Evolutionary conservation across 768 basidiomycete species (phyloP).

Genomic region (Mycena leptocephala): DNA sequence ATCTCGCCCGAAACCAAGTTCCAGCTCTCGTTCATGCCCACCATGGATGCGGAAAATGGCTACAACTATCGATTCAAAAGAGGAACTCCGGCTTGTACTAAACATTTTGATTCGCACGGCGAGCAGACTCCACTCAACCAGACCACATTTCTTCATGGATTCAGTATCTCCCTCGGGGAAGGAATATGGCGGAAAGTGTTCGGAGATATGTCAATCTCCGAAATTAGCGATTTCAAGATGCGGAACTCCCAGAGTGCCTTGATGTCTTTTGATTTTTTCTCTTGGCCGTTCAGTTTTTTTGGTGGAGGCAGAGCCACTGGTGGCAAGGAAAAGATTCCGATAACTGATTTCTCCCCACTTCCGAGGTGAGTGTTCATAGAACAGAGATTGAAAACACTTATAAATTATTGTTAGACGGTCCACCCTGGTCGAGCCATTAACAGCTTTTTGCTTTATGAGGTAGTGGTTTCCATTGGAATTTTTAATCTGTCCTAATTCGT

Average conservation of each 20-base stretch:
- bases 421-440: constrained; percentile 18
- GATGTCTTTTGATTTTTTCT: neutral
- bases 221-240: neutral
- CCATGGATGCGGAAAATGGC: neutral
- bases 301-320: neutral
- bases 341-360: neutral
- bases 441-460: constrained; percentile 2
- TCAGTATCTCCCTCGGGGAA: neutral
- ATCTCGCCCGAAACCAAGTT: neutral
- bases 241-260: neutral
- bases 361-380: neutral
- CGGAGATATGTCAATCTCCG: neutral
- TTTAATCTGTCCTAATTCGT: neutral
- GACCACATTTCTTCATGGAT: neutral
- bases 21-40: neutral
- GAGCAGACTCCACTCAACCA: neutral
- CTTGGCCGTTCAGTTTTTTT: neutral
- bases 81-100: neutral
- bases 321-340: neutral
- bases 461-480: neutral
- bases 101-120: neutral
- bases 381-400: neutral
- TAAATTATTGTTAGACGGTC: neutral
- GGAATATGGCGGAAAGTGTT: neutral
- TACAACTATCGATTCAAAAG: neutral